phyloP scores from a whole-genome alignment of 2,329 filamentous ascomycete species.

The Alternaria brassicicola region DNA sequence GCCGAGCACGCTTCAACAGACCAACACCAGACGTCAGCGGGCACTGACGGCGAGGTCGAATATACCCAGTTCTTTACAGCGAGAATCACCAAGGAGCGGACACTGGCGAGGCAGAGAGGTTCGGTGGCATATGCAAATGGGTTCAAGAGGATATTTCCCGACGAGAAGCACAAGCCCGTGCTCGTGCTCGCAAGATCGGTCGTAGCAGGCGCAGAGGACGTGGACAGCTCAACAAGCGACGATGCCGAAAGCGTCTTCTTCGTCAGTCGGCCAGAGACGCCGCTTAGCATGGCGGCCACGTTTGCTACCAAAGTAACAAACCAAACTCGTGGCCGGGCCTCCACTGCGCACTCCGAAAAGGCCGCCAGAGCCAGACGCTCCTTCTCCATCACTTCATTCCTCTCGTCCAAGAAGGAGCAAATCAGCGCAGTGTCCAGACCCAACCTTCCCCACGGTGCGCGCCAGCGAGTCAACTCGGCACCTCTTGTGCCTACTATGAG shows the following conservation, averaged over 20 bases:
- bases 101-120: slow-evolving; percentile 50
- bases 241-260: slow-evolving; percentile 49
- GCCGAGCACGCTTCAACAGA: slow-evolving; percentile 30
- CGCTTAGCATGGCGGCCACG: slow-evolving; percentile 41
- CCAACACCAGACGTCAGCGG: slow-evolving; percentile 23
- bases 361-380: slow-evolving; percentile 51
- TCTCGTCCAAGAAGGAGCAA: slow-evolving; percentile 49
- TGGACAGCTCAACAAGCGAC: slow-evolving; percentile 47
- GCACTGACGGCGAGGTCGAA: slow-evolving; percentile 37
- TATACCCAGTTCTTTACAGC: slow-evolving; percentile 49
- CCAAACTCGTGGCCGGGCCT: slow-evolving; percentile 21
- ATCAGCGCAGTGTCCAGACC: slow-evolving; percentile 34
- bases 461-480: slow-evolving; percentile 43
- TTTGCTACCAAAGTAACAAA: slow-evolving; percentile 32
- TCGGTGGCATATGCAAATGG: slow-evolving; percentile 47
- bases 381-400: slow-evolving; percentile 58
- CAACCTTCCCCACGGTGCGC: slow-evolving; percentile 37
- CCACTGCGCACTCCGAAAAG: slow-evolving; percentile 30
- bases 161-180: slow-evolving; percentile 54
- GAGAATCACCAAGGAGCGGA: slow-evolving; percentile 43
- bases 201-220: slow-evolving; percentile 38
- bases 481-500: slow-evolving; percentile 48
- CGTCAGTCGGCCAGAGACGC: slow-evolving; percentile 48
- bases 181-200: slow-evolving; percentile 56
- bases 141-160: slow-evolving; percentile 54